Base-by-base conservation (phyloP, 176 grass and related monocot genomes). In the Phoenix roebelenii region DNA sequence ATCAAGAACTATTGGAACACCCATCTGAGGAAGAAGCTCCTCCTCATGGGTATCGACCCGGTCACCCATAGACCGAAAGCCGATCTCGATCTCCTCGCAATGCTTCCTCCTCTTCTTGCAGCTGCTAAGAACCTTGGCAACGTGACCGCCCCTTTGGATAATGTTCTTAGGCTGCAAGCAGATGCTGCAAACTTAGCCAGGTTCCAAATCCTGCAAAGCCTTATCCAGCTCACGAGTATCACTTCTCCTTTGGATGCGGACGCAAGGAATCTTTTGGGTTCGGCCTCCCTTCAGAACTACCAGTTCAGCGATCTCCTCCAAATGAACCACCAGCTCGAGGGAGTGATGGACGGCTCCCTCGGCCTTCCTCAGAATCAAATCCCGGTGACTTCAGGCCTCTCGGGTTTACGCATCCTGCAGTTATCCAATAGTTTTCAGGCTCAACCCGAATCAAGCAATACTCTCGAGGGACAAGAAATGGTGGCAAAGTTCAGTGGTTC, bases 1-100 rank as follows among this genome's bases (percentile, higher is more conserved):
- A 67, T 67, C 17, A 67, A 67, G 25, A 67, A 67, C 23, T 67
- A 55, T 17, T 67, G 65, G 65, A 67, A 67, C 14, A 67, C 65
- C 7, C 65, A 67, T 51, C 51, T 67, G 51, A 67, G 32, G 23
- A 67, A 67, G 65, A 67, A 67, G 25, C 65, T 67, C 16, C 50
- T 67, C n/a, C 25, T 67, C 3, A 67, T 67, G 65, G 65, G 65
- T 0, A 55, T 67, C 9, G 65, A 67, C 16, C 65, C 65, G 7
- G 51, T 55, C 7, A 67, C 65, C 18, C 65, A 67, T 51, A 23
- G 51, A 12, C 51, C n/a, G 24, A 6, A 50, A 22, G 6, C 51
- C 1, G 65, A 39, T 25, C 17, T 55, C 23, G 65, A 67, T n/a
- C 3, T 67, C 16, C 22, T 67, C 7, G 1, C 25, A 16, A 52